Evolutionary conservation across 2,329 filamentous ascomycete species (phyloP).

Genomic region (Tolypocladium tundrense): DNA sequence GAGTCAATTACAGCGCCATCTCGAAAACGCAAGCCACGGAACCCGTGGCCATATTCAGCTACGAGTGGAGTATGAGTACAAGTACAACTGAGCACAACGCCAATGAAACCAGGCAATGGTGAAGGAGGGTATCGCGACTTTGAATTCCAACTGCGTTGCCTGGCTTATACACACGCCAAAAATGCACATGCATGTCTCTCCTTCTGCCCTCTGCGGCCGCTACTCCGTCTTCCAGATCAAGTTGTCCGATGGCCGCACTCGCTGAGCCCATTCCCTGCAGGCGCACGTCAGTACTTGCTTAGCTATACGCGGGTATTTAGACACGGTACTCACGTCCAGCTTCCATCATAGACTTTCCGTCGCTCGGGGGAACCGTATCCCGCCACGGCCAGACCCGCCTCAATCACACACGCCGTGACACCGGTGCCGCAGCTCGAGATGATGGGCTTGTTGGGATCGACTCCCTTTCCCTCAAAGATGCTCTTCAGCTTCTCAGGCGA

Average conservation of each 20-base stretch:
- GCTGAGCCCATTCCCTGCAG: slow-evolving; percentile 56
- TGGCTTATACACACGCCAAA: background rate
- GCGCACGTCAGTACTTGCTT: slow-evolving; percentile 14
- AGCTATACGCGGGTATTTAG: background rate
- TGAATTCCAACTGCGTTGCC: background rate
- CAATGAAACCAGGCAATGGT: background rate
- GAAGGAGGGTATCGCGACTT: background rate
- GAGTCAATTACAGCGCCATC: background rate
- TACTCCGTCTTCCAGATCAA: slow-evolving; percentile 46
- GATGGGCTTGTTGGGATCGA: slow-evolving; percentile 71
- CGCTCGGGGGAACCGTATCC: slow-evolving; percentile 58
- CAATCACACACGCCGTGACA: slow-evolving; percentile 84
- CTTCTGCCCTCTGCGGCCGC: background rate
- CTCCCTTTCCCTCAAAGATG: slow-evolving; percentile 68
- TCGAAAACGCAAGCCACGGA: background rate
- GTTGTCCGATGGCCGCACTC: slow-evolving; percentile 49
- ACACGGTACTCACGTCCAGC: slow-evolving; percentile 73
- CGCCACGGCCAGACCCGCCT: slow-evolving; percentile 74
- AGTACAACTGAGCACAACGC: background rate
- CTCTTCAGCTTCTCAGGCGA: slow-evolving; percentile 60
- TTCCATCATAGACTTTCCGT: slow-evolving; percentile 83
- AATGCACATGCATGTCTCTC: background rate
- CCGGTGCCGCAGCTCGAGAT: slow-evolving; percentile 88
- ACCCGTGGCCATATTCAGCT: background rate
- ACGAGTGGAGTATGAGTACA: background rate